phyloP scores from a whole-genome alignment of 208 protist species.

The Zelonia costaricensis region DNA sequence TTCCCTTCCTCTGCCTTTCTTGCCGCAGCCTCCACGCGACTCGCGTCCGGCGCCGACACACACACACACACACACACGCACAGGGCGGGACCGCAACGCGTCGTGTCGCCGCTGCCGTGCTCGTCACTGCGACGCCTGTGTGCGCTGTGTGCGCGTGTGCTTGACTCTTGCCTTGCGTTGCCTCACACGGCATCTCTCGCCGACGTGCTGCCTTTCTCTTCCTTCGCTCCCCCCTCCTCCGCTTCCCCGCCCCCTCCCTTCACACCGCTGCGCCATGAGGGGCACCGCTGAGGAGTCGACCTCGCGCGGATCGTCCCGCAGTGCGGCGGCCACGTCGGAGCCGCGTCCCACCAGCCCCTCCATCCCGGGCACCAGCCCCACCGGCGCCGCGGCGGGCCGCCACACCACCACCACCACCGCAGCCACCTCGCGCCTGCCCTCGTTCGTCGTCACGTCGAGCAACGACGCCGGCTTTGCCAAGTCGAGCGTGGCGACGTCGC shows the following conservation, averaged over 20 bases:
- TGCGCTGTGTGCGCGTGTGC: no score
- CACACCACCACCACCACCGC: neutral
- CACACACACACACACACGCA: no score
- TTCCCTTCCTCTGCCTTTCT: no score
- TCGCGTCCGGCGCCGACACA: no score
- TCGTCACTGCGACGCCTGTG: no score
- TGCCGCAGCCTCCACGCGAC: no score
- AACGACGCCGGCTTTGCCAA: constrained; percentile 11
- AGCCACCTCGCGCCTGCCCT: neutral
- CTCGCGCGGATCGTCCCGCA: no score
- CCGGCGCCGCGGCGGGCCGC: constrained; percentile 7
- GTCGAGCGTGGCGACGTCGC: neutral
- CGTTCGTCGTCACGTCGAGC: constrained; percentile 31
- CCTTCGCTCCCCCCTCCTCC: neutral
- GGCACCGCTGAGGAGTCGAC: neutral
- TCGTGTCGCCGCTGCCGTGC: no score
- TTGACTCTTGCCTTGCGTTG: neutral
- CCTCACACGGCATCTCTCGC: neutral
- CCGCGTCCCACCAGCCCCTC: no score
- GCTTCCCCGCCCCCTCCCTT: neutral
- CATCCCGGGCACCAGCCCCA: constrained; percentile 1
- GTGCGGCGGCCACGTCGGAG: no score
- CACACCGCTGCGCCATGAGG: neutral
- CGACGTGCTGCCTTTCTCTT: neutral
- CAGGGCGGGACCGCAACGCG: no score